phyloP scores from a whole-genome alignment of 495 filamentous ascomycete genomes.

The Podospora pseudoanserina region DNA sequence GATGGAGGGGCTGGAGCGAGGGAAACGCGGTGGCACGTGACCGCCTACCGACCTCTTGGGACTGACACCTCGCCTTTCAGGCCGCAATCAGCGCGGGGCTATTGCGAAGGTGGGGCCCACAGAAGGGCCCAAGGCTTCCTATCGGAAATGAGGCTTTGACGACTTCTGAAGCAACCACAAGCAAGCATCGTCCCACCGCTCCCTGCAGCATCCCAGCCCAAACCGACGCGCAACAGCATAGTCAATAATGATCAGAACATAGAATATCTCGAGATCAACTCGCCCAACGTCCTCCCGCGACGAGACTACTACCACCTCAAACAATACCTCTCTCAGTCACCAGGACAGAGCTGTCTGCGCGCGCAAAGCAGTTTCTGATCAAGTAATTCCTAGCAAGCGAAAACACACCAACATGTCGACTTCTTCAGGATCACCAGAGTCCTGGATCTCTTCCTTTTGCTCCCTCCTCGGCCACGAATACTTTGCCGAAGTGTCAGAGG shows the following conservation, averaged over 20 bases:
- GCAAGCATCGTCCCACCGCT: background rate
- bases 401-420: constrained; percentile 48
- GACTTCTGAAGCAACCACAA: constrained; percentile 18
- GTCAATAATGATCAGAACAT: background rate
- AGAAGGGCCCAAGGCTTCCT: background rate
- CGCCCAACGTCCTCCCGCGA: background rate
- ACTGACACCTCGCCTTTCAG: background rate
- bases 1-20: background rate
- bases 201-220: background rate
- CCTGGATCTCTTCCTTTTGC: constrained; percentile 97
- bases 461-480: constrained; percentile 94
- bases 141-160: constrained; percentile 23
- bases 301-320: background rate
- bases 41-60: background rate
- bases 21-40: constrained; percentile 3
- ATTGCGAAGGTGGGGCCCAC: background rate
- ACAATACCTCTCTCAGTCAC: background rate
- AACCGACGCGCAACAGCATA: background rate
- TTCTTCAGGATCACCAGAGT: constrained; percentile 82
- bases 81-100: constrained; percentile 4
- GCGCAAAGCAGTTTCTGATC: background rate
- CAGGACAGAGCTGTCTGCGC: background rate
- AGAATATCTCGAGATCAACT: background rate
- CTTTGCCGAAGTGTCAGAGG: constrained; percentile 96
- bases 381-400: background rate